Evolutionary conservation across 495 filamentous ascomycete species (phyloP).

Genomic region (Lophiostoma macrostomum): DNA sequence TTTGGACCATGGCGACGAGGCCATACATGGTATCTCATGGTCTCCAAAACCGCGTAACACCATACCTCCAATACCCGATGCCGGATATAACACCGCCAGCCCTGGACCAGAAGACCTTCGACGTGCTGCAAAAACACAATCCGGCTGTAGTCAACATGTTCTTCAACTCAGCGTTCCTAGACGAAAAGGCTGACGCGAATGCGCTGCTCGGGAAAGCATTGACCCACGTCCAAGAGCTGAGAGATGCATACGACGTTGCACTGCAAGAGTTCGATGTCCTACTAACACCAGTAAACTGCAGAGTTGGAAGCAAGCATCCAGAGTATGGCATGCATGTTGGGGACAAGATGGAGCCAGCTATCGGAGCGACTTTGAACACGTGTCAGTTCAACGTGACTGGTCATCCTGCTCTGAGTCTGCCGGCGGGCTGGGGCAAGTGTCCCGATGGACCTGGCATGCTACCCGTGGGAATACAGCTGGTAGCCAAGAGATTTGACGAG

Average conservation of each 20-base stretch:
- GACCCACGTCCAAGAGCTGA: conserved; percentile 13
- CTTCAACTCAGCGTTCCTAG: conserved; percentile 16
- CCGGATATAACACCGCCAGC: conserved; percentile 7
- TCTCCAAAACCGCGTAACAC: conserved; percentile 7
- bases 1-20: conserved; percentile 14
- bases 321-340: conserved; percentile 17
- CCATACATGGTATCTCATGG: conserved; percentile 6
- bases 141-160: conserved; percentile 26
- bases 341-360: conserved; percentile 24
- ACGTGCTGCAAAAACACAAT: conserved; percentile 20
- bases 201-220: conserved; percentile 8
- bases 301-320: conserved; percentile 21
- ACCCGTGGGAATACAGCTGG: conserved; percentile 21
- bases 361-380: conserved; percentile 23
- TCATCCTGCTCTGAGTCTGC: conserved; percentile 22
- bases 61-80: conserved; percentile 16
- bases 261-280: conserved; percentile 19
- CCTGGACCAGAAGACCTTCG: conserved; percentile 12
- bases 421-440: conserved; percentile 14
- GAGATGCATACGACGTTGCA: conserved; percentile 15
- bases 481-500: conserved; percentile 24
- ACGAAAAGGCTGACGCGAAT: conserved; percentile 5
- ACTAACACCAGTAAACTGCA: conserved; percentile 17
- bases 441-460: conserved; percentile 14
- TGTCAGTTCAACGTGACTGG: conserved; percentile 26